A percentile compares a stretch with the other conserved stretches of the same genome.
phyloP scores from a whole-genome alignment of 352 stramenopile species.

The Phytophthora pini region DNA sequence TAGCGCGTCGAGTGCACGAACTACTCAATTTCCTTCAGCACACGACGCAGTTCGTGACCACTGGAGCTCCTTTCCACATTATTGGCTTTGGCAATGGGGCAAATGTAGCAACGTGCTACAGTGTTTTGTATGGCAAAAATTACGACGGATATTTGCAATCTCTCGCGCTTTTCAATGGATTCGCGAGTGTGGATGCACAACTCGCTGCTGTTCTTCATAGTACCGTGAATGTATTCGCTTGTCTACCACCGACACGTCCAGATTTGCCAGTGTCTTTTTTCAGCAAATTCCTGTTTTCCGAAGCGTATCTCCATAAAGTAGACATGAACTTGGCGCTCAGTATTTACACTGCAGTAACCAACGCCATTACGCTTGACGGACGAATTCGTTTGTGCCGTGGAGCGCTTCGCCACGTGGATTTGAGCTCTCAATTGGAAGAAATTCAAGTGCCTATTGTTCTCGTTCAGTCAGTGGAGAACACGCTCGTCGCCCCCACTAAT shows the following conservation, averaged over 20 bases:
- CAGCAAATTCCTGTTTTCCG: conserved; percentile 92
- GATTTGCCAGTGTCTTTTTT: conserved; percentile 92
- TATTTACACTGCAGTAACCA: conserved; percentile 94
- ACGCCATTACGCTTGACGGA: conserved; percentile 91
- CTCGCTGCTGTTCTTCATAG: conserved; percentile 82
- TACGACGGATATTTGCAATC: conserved; percentile 70
- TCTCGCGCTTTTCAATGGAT: conserved; percentile 87
- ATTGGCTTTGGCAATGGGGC: conserved; percentile 91
- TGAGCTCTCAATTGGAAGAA: conserved; percentile 54
- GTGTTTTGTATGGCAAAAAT: conserved; percentile 49
- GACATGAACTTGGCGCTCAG: conserved; percentile 91
- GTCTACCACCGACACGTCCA: conserved; percentile 74
- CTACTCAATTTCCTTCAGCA: conserved; percentile 83
- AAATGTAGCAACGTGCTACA: conserved; percentile 82
- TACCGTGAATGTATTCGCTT: conserved; percentile 85
- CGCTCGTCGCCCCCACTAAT: conserved; percentile 87
- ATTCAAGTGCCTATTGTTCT: conserved; percentile 83
- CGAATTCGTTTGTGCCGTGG: conserved; percentile 83
- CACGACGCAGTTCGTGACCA: conserved; percentile 71
- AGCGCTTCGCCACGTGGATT: conserved; percentile 78
- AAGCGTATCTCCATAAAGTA: conserved; percentile 86
- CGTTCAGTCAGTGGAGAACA: conserved; percentile 91
- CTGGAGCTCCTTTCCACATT: conserved; percentile 81
- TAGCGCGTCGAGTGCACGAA: conserved; percentile 83
- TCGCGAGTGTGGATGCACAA: conserved; percentile 78